Percentiles rank a stretch among this genome's conserved stretches.
phyloP scores from a whole-genome alignment of 352 stramenopile species.

The Blastocystis sp. region DNA sequence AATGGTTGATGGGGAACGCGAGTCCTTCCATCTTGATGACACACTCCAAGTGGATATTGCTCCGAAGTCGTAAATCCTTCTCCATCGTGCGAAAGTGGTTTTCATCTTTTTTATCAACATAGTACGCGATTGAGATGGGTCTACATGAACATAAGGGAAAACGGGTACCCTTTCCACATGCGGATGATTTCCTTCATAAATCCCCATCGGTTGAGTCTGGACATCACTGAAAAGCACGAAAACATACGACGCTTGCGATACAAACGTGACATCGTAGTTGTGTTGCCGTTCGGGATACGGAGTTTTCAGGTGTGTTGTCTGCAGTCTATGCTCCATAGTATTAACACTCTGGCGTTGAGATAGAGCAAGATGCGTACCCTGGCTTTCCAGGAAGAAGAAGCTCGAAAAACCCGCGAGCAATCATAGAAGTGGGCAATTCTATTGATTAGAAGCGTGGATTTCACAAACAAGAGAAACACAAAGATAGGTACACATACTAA shows the following conservation, averaged over 20 bases:
- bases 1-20: not conserved
- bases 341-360: no score
- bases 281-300: no score
- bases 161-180: not conserved
- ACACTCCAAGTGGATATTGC: conserved; percentile 12
- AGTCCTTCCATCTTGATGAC: not conserved
- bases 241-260: conserved; percentile 33
- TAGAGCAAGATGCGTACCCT: no score
- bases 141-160: not conserved
- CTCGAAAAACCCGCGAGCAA: no score
- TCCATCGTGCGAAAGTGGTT: not conserved
- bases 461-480: no score
- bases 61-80: not conserved
- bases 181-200: conserved; percentile 37
- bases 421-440: no score
- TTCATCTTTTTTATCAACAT: not conserved
- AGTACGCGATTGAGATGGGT: conserved; percentile 39
- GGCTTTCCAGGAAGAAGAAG: no score
- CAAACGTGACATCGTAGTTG: conserved; percentile 43
- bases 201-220: conserved; percentile 36
- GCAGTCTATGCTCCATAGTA: no score
- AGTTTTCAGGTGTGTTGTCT: no score
- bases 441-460: no score
- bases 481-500: no score
- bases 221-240: not conserved